phyloP scores from a whole-genome alignment of 768 basidiomycete genomes.

The Rhizopogon sp. region DNA sequence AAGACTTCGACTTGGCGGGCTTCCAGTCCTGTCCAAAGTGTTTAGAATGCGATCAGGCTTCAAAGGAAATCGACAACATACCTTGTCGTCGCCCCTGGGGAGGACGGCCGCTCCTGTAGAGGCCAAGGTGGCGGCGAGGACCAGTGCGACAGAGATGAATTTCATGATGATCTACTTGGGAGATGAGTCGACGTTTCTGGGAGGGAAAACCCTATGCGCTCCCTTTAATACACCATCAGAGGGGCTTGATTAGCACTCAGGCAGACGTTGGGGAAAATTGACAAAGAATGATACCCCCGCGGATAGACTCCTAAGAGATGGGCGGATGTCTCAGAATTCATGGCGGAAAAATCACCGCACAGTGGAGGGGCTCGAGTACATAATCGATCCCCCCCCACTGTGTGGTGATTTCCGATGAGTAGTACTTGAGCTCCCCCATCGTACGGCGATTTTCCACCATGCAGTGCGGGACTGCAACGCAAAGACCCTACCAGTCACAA shows the following conservation, averaged over 20 bases:
- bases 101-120: not conserved
- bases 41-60: not conserved
- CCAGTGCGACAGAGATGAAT: not conserved
- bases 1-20: not conserved
- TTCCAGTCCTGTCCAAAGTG: not conserved
- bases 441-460: no score
- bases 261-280: no score
- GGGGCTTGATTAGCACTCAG: not conserved
- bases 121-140: not conserved
- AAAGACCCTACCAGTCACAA: no score
- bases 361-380: no score
- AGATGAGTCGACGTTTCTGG: not conserved
- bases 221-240: not conserved
- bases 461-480: no score
- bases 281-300: no score
- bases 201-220: not conserved
- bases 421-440: no score
- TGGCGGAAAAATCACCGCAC: no score
- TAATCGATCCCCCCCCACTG: no score
- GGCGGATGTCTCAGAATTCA: no score
- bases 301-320: no score
- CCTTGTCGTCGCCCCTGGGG: not conserved
- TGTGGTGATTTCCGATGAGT: no score
- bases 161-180: not conserved
- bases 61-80: not conserved